Evolutionary conservation across 805 yeast genomes (phyloP).

Genomic region (Candida insectorum): DNA sequence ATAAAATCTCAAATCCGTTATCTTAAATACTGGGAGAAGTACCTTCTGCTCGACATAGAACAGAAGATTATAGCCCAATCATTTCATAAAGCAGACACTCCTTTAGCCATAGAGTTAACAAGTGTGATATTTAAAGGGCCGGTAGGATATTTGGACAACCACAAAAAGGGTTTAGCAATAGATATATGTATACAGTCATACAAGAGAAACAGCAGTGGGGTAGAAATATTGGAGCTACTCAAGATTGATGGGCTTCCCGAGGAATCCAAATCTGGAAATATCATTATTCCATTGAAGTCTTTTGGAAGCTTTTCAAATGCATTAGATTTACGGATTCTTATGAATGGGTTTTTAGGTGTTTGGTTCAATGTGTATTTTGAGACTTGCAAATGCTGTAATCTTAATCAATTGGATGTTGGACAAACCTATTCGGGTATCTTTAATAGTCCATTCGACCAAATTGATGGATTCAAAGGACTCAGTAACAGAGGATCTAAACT

Average conservation of each 20-base stretch:
- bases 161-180: no score
- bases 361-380: constrained; percentile 26
- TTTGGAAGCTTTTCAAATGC: not conserved
- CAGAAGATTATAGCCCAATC: not conserved
- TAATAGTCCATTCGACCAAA: constrained; percentile 25
- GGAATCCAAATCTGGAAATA: no score
- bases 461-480: constrained; percentile 71
- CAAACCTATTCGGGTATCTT: no score
- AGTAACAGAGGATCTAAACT: constrained; percentile 47
- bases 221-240: no score
- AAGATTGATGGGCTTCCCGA: no score
- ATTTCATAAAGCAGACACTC: no score
- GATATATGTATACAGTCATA: no score
- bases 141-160: constrained; percentile 1
- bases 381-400: no score
- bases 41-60: not conserved
- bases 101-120: not conserved
- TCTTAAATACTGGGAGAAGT: constrained; percentile 48
- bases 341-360: constrained; percentile 18
- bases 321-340: constrained; percentile 15
- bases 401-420: no score
- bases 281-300: no score
- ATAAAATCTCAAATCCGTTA: constrained; percentile 68
- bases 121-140: not conserved
- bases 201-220: no score